These are phyloP conservation scores for Clarkia xantiana DNA, from an alignment of 345 rosid species.

Conservation along the genomic window DNA sequence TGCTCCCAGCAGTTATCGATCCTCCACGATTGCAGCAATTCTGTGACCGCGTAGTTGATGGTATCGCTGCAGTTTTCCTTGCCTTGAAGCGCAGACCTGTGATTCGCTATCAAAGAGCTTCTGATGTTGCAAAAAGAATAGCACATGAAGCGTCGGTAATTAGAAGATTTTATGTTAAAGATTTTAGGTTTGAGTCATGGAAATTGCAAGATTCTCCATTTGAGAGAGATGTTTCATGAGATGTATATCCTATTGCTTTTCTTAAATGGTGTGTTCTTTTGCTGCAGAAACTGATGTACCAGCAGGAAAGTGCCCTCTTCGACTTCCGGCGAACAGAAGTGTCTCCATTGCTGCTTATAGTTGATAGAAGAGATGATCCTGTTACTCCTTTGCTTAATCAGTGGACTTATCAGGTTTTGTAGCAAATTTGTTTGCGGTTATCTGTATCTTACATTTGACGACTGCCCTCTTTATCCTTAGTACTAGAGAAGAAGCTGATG, in stretches of 20 bases:
- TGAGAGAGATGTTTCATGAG: no score
- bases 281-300: slow-evolving; percentile 89
- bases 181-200: neutral
- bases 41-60: slow-evolving; percentile 78
- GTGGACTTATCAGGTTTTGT: slow-evolving; percentile 90
- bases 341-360: slow-evolving; percentile 64
- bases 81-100: slow-evolving; percentile 87
- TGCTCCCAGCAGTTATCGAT: slow-evolving; percentile 96
- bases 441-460: neutral
- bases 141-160: slow-evolving; percentile 92
- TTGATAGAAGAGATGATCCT: slow-evolving; percentile 96
- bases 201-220: neutral
- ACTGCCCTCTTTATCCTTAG: slow-evolving; percentile 6
- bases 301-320: slow-evolving; percentile 91
- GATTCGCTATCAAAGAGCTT: slow-evolving; percentile 85
- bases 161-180: slow-evolving; percentile 2
- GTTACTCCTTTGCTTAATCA: slow-evolving; percentile 90
- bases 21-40: slow-evolving; percentile 82
- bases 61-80: slow-evolving; percentile 68
- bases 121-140: slow-evolving; percentile 91
- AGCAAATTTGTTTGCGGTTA: slow-evolving; percentile 4
- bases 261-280: slow-evolving; percentile 3
- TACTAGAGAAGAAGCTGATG: slow-evolving; percentile 11
- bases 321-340: slow-evolving; percentile 90
- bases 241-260: no score